Base-by-base conservation (phyloP, 2,329 filamentous ascomycete genomes). In the Sporothrix mexicana region DNA sequence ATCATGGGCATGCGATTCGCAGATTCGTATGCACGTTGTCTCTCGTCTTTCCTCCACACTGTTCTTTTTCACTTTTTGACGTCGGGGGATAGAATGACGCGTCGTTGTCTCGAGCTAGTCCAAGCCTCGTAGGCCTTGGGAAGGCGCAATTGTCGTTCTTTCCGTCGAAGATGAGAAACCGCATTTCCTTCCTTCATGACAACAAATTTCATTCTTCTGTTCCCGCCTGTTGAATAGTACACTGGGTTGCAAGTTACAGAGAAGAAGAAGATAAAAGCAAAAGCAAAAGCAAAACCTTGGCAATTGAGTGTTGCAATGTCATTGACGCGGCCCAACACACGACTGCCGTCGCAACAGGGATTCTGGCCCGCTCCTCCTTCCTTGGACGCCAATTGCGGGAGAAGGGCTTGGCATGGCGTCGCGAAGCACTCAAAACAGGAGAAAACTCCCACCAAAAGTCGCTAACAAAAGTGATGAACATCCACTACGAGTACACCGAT, bases 331-430 rank as follows among this genome's bases (percentile, higher is more conserved):
- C 30, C 4, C 30, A 36, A 36, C 5, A 36, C 30, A 36, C 30
- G 30, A 36, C 30, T 36, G 7, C 30, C 30, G 3, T 36, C 30
- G 30, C 30, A 7, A 36, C 30, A 36, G 30, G 30, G 30, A 7
- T 36, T 36, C 30, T 36, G 30, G 30, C 30, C 12, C 41, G 10
- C 59, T 23, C 1, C 36, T 17, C 36, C n/a, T n/a, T n/a, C n/a
- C n/a, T n/a, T n/a, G n/a, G 59, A 36, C 9, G 13, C 43, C 20
- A 36, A 17, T 36, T 10, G 9, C 59, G 41, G 59, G 9, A 45
- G 41, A 66, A 47, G 61, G 61, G 20, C 61, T 64, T 64, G 61
- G 61, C 61, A 64, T 25, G 23, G n/a, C 41, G 23, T 41, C 41
- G 13, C n/a, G n/a, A 45, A 45, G 41, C 41, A 64, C 61, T 64